Base-by-base conservation (phyloP, 2,329 filamentous ascomycete genomes). In the Curvularia hawaiiensis region DNA sequence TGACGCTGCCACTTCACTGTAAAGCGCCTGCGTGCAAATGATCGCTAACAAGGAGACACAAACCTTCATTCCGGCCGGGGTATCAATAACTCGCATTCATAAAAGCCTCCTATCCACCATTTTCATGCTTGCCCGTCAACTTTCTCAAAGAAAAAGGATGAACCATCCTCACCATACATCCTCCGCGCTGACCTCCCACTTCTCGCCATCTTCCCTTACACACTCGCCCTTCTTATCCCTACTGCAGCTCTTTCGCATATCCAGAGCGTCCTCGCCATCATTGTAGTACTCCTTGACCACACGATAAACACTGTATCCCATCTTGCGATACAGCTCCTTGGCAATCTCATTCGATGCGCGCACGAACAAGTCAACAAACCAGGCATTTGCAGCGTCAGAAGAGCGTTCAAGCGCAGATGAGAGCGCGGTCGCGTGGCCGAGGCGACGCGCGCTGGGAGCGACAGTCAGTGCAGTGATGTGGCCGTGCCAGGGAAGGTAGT, bases 401-500 rank as follows among this genome's bases (percentile, higher is more conserved):
- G 87, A 88, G n/a, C 83, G 82, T 77, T 97, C 94, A 30, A 99
- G 83, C 55, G 91, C 88, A 69, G 90, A 85, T 0, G 90, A 92
- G 38, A 99, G 83, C 45, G 90, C 88, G 58, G 90, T 91, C 50
- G 94, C 95, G 68, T 97, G 90, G 16, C 95, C 94, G 16, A 95
- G 84, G 43, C 95, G 86, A 28, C 95, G 88, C 49, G 92, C 92
- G 55, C 89, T 87, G 0, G 95, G 95, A 0, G 94, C 89, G 20
- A 99, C 91, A 0, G 95, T 98, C 50, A 99, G 83, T 35, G 94
- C 95, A 4, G 95, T 99, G 73, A 99, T 96, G 78, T 99, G 95
- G 20, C 92, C 94, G 79, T 99, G 95, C 91, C 92, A 98, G n/a
- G 94, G 94, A n/a, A 97, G 89, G 79, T 96, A 96, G 79, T 97